These are phyloP conservation scores for Arachnomyces sp. DNA, from an alignment of 2,329 filamentous ascomycete genomes.

Conservation along the genomic window DNA sequence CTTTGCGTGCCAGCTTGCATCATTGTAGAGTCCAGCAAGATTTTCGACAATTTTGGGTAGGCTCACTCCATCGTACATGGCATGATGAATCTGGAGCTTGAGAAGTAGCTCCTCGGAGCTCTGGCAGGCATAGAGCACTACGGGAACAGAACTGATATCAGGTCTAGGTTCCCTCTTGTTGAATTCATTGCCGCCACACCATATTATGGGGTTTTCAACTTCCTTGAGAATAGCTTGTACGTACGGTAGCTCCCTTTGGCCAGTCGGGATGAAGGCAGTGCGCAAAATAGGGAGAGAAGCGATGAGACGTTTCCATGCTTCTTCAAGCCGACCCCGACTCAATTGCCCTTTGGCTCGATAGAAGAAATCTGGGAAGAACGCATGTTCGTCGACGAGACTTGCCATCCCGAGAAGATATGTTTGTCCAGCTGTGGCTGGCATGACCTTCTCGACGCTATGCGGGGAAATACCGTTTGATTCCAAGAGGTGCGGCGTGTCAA, in stretches of 20 bases:
- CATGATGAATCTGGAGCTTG: conserved; percentile 66
- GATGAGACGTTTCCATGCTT: conserved; percentile 56
- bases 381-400: conserved; percentile 55
- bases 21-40: conserved; percentile 39
- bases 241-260: conserved; percentile 42
- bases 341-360: conserved; percentile 45
- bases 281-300: conserved; percentile 55
- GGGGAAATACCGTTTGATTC: conserved; percentile 31
- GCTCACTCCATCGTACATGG: conserved; percentile 79
- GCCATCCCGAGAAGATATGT: conserved; percentile 71
- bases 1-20: conserved; percentile 7
- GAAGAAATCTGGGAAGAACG: conserved; percentile 68
- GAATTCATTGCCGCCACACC: conserved; percentile 13
- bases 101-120: conserved; percentile 24
- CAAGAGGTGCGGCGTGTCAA: conserved; percentile 37
- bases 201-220: conserved; percentile 25
- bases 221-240: conserved; percentile 54
- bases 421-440: conserved; percentile 71
- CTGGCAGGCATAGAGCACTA: conserved; percentile 28
- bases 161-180: conserved; percentile 10
- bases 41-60: conserved; percentile 55
- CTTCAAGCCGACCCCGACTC: conserved; percentile 36
- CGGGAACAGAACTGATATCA: conserved; percentile 17
- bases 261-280: conserved; percentile 54
- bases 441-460: conserved; percentile 44